Percentiles rank a stretch among this genome's conserved stretches.
Evolutionary conservation across 169 alveolate species (phyloP).

Genomic region (Plasmodium fragile): DNA sequence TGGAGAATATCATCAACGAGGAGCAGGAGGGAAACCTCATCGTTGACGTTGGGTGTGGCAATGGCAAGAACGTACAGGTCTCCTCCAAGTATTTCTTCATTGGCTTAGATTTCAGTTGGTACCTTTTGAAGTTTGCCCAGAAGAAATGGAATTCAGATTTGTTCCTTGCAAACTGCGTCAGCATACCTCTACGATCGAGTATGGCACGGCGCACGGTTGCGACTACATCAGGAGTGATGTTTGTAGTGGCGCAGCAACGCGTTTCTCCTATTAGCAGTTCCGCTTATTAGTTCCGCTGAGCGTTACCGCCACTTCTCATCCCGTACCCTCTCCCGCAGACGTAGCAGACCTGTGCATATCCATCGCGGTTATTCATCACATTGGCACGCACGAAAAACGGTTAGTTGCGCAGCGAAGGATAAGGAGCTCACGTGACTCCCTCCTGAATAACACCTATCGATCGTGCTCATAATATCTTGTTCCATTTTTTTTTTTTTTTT

Average conservation of each 20-base stretch:
- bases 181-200: slow-evolving; percentile 43
- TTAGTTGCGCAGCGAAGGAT: slow-evolving; percentile 7
- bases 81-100: slow-evolving; percentile 80
- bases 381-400: slow-evolving; percentile 91
- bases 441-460: neutral
- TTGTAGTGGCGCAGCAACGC: slow-evolving; percentile 80
- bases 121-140: slow-evolving; percentile 86
- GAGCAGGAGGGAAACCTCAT: slow-evolving; percentile 91
- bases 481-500: neutral
- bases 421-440: neutral
- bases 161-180: slow-evolving; percentile 54
- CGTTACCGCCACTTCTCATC: neutral
- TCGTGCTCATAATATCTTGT: neutral
- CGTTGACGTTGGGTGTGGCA: slow-evolving; percentile 98
- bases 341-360: slow-evolving; percentile 93
- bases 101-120: slow-evolving; percentile 93
- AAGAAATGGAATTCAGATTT: slow-evolving; percentile 78
- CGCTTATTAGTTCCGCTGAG: neutral
- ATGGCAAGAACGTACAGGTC: slow-evolving; percentile 95
- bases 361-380: slow-evolving; percentile 96
- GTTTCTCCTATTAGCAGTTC: slow-evolving; percentile 70
- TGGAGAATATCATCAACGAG: slow-evolving; percentile 89
- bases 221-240: slow-evolving; percentile 2
- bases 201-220: neutral
- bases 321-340: slow-evolving; percentile 39